Evolutionary conservation across 1,284 basidiomycete genomes (phyloP), one percentile per base, ranked within the genome.

Genomic region (Wallemia hederae): DNA sequence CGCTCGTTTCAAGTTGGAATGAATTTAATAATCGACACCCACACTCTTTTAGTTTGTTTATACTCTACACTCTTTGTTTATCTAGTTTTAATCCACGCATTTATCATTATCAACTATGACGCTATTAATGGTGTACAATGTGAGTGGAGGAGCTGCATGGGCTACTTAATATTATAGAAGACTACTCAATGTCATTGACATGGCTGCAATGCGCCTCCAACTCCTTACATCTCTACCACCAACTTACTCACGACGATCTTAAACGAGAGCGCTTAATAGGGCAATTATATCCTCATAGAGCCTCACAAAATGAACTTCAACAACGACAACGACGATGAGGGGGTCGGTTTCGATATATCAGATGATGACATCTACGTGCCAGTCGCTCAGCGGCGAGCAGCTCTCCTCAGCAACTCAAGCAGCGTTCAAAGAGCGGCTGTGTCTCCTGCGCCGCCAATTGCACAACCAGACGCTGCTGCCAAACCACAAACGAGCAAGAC

Each of bases 351-450:
- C 29, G 77, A 80, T 62, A 77, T 79, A 61, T 71, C 74, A 9
- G 68, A 72, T 39, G 89, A 88, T 68, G 80, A 82, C 62, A 85
- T 83, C 1, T 97, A 97, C 70, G 73, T 98, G 26, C 83, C 92
- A 3, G 80, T 96, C 49, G 80, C 86, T 39, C 82, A 94, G 70
- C 78, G 89, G 33, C 78, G 85, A 58, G 78, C 85, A 78, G 31
- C 77, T 79, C 19, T 63, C 60, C 27, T 66, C 63, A 14, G 60
- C 56, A 5, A 34, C 60, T 55, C 65, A 59, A 49, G 79, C 63
- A 76, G 79, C 58, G 78, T 80, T 61, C 71, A 79, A 82, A 58
- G 80, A 82, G 66, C 77, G 74, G 58, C 79, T 83, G 68, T 81
- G 85, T 67, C 81, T 77, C 49, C 80, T 85, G 62, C 75, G 77